Evolutionary conservation across 2,329 filamentous ascomycete genomes (phyloP).

Genomic region (Exophiala sp.): DNA sequence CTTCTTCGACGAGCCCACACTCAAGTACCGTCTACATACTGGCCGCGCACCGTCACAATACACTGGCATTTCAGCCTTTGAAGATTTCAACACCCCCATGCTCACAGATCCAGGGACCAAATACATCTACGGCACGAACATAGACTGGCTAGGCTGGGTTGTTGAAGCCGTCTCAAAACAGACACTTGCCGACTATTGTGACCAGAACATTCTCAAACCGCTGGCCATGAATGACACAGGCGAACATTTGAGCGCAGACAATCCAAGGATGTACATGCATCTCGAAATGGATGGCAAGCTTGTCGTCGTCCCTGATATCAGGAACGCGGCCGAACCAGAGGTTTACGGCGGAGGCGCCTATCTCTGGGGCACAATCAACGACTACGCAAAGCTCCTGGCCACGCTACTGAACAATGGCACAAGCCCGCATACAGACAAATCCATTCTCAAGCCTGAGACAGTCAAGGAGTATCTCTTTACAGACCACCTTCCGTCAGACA

Average conservation of each 20-base stretch:
- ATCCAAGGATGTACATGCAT: constrained; percentile 76
- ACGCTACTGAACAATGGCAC: constrained; percentile 23
- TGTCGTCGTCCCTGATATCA: constrained; percentile 5
- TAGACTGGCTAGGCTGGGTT: constrained; percentile 50
- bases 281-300: constrained; percentile 65
- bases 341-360: constrained; percentile 20
- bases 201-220: constrained; percentile 45
- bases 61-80: neutral
- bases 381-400: constrained; percentile 21
- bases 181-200: constrained; percentile 45
- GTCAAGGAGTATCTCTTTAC: constrained; percentile 23
- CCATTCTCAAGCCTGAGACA: constrained; percentile 21
- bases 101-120: constrained; percentile 20
- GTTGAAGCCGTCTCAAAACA: constrained; percentile 45
- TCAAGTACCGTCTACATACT: constrained; percentile 13
- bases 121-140: constrained; percentile 33
- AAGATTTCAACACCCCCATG: constrained; percentile 18
- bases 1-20: constrained; percentile 19
- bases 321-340: neutral
- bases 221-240: constrained; percentile 36
- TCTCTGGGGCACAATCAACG: constrained; percentile 21
- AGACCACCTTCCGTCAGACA: constrained; percentile 16
- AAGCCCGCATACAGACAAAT: constrained; percentile 9
- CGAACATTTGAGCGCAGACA: neutral
- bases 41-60: constrained; percentile 9